A percentile compares a stretch with the other conserved stretches of the same genome.
Evolutionary conservation across 495 filamentous ascomycete genomes (phyloP).

Genomic region (Talaromyces trachyspermus): DNA sequence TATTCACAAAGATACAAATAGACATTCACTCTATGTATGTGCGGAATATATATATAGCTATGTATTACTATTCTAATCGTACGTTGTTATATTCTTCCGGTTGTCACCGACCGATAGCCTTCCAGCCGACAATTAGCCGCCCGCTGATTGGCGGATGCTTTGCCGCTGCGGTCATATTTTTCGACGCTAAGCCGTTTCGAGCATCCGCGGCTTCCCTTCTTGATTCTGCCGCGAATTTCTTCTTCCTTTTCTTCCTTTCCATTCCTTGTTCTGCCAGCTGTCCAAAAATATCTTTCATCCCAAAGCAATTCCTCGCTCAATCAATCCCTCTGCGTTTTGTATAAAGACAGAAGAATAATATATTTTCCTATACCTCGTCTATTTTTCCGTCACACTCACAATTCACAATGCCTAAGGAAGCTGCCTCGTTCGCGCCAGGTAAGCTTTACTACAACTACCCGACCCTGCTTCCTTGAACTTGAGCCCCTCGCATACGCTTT

Average conservation of each 20-base stretch:
- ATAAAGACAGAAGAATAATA: too few species aligned
- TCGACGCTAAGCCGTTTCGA: not conserved
- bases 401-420: conserved; percentile 41
- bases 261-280: too few species aligned
- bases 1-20: too few species aligned
- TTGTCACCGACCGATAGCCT: not conserved
- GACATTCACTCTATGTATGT: too few species aligned
- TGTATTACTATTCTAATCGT: too few species aligned
- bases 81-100: conserved; percentile 1
- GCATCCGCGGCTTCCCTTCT: conserved; percentile 9
- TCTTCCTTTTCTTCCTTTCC: conserved; percentile 19
- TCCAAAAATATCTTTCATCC: too few species aligned
- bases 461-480: not conserved
- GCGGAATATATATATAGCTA: too few species aligned
- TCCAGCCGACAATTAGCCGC: conserved; percentile 26
- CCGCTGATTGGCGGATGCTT: conserved; percentile 27
- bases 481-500: not conserved
- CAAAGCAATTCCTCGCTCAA: not conserved
- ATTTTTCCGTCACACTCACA: conserved; percentile 11
- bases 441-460: not conserved
- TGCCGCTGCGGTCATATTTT: conserved; percentile 5
- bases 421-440: conserved; percentile 10
- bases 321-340: not conserved
- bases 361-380: too few species aligned
- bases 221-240: conserved; percentile 25